Percentiles rank a stretch among this genome's conserved stretches.
phyloP scores from a whole-genome alignment of 768 basidiomycete genomes.

The Suillus luteus region DNA sequence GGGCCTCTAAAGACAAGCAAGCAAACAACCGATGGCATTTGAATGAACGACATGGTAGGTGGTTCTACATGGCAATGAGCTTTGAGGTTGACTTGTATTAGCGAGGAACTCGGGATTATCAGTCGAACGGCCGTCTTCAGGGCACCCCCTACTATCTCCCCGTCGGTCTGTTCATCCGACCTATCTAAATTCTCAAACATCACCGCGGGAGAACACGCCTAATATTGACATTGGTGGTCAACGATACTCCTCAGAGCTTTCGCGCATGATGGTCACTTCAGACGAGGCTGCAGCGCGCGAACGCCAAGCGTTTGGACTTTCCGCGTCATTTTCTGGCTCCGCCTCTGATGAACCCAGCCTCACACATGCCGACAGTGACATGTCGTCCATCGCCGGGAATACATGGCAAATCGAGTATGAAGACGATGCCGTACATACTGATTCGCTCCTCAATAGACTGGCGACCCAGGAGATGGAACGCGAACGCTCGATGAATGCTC shows the following conservation, averaged over 20 bases:
- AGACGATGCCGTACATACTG: slow-evolving; percentile 29
- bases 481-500: slow-evolving; percentile 1
- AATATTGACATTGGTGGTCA: background rate
- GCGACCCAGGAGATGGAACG: slow-evolving; percentile 5
- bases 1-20: background rate
- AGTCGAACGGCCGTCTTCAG: background rate
- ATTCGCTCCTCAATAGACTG: slow-evolving; percentile 30
- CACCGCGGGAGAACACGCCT: background rate
- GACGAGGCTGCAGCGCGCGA: slow-evolving; percentile 45
- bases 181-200: background rate
- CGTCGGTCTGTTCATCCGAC: background rate
- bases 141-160: background rate
- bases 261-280: slow-evolving; percentile 29
- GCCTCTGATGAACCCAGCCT: slow-evolving; percentile 12
- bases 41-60: background rate
- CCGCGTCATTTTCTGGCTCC: slow-evolving; percentile 35
- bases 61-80: background rate
- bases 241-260: slow-evolving; percentile 32
- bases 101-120: background rate
- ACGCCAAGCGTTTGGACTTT: slow-evolving; percentile 54
- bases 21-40: background rate
- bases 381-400: slow-evolving; percentile 44
- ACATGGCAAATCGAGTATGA: slow-evolving; percentile 41
- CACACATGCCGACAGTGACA: slow-evolving; percentile 47
- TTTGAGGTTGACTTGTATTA: background rate